Conservation (phyloP, 257 asterid species). For the Solanum acaule region DNA sequence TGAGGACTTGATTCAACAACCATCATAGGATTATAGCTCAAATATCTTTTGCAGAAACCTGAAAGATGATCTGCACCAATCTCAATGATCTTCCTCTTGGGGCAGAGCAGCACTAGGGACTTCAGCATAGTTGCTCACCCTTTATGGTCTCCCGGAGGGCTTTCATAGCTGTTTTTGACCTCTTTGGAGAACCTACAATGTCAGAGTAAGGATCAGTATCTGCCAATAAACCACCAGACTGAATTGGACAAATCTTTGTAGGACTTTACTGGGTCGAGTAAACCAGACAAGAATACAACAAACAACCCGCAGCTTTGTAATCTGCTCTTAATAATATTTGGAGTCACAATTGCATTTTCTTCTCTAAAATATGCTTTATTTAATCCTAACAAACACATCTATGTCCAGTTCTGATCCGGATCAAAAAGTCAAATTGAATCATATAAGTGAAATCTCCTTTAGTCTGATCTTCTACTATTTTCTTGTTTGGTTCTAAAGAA, state of each 20-base stretch:
- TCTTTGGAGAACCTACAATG: conserved; percentile 45
- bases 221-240: conserved; percentile 46
- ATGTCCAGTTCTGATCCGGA: too few relatives aligned
- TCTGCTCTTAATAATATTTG: conserved; percentile 46
- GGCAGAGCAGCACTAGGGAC: conserved; percentile 86
- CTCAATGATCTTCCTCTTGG: conserved; percentile 74
- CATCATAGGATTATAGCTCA: neutral
- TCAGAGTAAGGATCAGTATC: conserved; percentile 42
- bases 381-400: conserved; percentile 12
- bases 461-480: neutral
- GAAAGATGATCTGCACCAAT: conserved; percentile 23
- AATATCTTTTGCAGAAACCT: conserved; percentile 17
- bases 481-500: neutral
- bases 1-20: neutral
- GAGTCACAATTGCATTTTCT: conserved; percentile 70
- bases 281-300: conserved; percentile 11
- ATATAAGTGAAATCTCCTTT: neutral
- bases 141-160: conserved; percentile 58
- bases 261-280: conserved; percentile 73
- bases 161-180: conserved; percentile 91
- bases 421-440: too few relatives aligned
- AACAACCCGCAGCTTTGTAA: neutral
- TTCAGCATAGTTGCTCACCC: conserved; percentile 29
- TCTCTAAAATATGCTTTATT: conserved; percentile 86
- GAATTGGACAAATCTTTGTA: conserved; percentile 58